Evolutionary conservation across 2,329 filamentous ascomycete species (phyloP), one percentile per base, ranked within the genome.

Genomic region (Ploettnerulaceae sp.): DNA sequence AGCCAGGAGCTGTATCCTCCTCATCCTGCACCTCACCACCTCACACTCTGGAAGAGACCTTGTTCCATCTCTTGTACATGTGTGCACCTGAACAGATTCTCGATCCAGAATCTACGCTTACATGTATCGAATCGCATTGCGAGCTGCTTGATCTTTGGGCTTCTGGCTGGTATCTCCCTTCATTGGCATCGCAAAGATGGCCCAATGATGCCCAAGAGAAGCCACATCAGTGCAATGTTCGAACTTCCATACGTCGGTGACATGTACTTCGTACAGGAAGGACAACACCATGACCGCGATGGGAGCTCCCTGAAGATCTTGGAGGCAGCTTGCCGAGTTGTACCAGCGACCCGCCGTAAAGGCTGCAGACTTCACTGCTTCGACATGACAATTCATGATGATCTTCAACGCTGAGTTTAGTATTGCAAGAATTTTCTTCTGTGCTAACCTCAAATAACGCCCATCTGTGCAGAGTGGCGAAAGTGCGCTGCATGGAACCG

Each of bases 141-240:
- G 38, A 15, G 24, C 21, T 22, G 28, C 12, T 24, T 8, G 8
- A 33, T 12, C 36, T 45, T 45, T 41, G 36, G 47, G 46, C 31
- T n/a, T 35, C n/a, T 36, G 38, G 33, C 25, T 32, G 24, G 31
- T 31, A 29, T 47, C 45, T n/a, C 35, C 38, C 33, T 41, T 33
- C 20, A 32, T 24, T 35, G 21, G 22, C 17, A 20, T 24, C 15
- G 12, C 24, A 22, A 17, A 17, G 8, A 21, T 34, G n/a, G 42
- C 50, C 50, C 46, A 52, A 47, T 52, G 43, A 34, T 52, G 46
- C 50, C 50, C 45, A 45, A 52, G 15, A 37, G 24, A 36, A 40
- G 40, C 39, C 40, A 45, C 47, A n/a, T n/a, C n/a, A n/a, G n/a
- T n/a, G 18, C 31, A 37, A 28, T 38, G 20, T 40, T 3, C 21